Conservation (phyloP, 345 rosid species). For the Arabis hirsuta region DNA sequence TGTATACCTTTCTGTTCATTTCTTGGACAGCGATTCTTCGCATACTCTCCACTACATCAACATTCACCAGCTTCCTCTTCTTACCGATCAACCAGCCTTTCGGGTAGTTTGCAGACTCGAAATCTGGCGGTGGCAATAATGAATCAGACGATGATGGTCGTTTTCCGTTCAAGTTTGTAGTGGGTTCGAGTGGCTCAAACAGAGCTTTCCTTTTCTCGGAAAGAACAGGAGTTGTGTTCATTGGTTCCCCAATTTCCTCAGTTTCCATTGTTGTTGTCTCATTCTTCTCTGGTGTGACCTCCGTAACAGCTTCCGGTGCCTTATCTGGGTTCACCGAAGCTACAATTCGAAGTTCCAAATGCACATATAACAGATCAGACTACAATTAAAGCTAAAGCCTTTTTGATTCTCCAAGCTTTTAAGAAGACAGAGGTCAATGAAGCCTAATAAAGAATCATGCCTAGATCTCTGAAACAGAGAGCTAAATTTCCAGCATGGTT, state of each 20-base stretch:
- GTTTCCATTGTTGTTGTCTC: slow-evolving; percentile 47
- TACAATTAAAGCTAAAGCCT: background rate
- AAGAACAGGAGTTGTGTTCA: slow-evolving; percentile 48
- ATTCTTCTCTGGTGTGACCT: slow-evolving; percentile 53
- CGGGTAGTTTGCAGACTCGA: slow-evolving; percentile 77
- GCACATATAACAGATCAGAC: background rate
- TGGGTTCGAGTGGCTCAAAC: slow-evolving; percentile 87
- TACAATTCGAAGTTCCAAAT: background rate
- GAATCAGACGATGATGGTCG: slow-evolving; percentile 61
- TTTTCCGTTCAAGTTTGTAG: slow-evolving; percentile 49
- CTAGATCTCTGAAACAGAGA: slow-evolving; percentile 17
- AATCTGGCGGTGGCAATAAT: slow-evolving; percentile 90
- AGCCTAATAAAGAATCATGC: background rate
- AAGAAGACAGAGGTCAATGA: background rate
- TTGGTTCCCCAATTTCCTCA: slow-evolving; percentile 38
- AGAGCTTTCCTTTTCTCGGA: slow-evolving; percentile 84
- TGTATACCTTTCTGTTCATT: slow-evolving; percentile 88
- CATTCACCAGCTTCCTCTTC: slow-evolving; percentile 90
- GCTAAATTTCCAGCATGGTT: slow-evolving; percentile 12
- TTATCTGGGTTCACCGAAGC: slow-evolving; percentile 42
- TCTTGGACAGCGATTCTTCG: slow-evolving; percentile 93
- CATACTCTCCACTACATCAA: slow-evolving; percentile 97
- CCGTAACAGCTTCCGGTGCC: slow-evolving; percentile 46
- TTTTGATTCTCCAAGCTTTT: background rate
- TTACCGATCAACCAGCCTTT: slow-evolving; percentile 95